Conservation (phyloP, 768 basidiomycete species). For the Chalciporus piperatus region DNA sequence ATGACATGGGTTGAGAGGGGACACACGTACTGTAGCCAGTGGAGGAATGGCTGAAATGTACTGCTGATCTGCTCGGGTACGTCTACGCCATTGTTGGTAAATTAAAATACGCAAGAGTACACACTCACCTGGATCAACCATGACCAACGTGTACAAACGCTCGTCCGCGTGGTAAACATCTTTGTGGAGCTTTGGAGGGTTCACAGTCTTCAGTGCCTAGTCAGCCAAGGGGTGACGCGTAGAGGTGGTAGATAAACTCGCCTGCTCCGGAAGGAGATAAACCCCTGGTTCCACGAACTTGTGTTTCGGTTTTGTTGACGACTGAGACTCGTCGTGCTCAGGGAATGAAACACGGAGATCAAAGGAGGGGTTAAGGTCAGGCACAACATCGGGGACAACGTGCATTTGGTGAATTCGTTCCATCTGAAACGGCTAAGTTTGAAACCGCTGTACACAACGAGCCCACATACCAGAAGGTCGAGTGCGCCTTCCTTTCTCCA, state of each 20-base stretch:
- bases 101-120: constrained; percentile 8
- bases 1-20: not conserved
- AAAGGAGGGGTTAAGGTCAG: constrained; percentile 64
- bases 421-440: constrained; percentile 55
- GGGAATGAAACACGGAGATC: constrained; percentile 69
- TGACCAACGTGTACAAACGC: constrained; percentile 81
- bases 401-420: constrained; percentile 90
- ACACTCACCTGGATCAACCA: constrained; percentile 79
- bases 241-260: constrained; percentile 27
- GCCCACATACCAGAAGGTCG: constrained; percentile 64
- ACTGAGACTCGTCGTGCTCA: constrained; percentile 21
- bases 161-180: constrained; percentile 82
- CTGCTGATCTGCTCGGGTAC: constrained; percentile 70
- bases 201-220: constrained; percentile 47
- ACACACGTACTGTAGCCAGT: constrained; percentile 75
- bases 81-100: constrained; percentile 45
- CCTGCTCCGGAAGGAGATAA: constrained; percentile 68
- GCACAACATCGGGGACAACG: constrained; percentile 84
- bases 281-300: constrained; percentile 65
- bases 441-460: not conserved
- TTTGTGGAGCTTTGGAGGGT: constrained; percentile 62
- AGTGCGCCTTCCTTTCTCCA: constrained; percentile 86
- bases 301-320: constrained; percentile 24
- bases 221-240: not conserved
- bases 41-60: constrained; percentile 70